Percentiles rank a stretch among this genome's conserved stretches.
phyloP scores from a whole-genome alignment of 2,329 filamentous ascomycete species.

The Chrysoporthe deuterocubensis region DNA sequence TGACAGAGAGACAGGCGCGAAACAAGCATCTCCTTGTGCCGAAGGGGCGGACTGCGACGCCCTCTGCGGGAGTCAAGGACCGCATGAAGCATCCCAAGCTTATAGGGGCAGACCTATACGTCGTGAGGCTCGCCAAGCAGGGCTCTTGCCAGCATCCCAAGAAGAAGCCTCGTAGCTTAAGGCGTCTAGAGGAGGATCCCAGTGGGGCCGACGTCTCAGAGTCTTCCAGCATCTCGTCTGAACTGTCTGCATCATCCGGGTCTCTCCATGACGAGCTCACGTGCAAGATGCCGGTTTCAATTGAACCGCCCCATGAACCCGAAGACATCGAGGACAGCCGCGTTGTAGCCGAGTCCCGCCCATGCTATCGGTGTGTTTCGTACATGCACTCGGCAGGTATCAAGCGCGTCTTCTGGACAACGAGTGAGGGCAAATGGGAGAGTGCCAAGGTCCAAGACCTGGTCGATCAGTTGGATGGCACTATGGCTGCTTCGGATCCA shows the following conservation, averaged over 20 bases:
- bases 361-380: conserved; percentile 56
- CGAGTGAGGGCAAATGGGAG: conserved; percentile 51
- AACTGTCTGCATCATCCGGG: conserved; percentile 30
- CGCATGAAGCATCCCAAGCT: conserved; percentile 51
- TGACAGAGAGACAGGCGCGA: conserved; percentile 37
- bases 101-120: conserved; percentile 55
- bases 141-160: neutral
- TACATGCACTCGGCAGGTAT: conserved; percentile 57
- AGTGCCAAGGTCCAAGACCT: conserved; percentile 53
- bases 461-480: conserved; percentile 48
- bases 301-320: conserved; percentile 1
- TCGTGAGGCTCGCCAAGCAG: conserved; percentile 44
- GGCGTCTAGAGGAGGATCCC: neutral
- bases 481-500: conserved; percentile 26
- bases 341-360: conserved; percentile 43
- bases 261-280: conserved; percentile 55
- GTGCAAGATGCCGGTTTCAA: conserved; percentile 26
- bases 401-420: conserved; percentile 58
- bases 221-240: conserved; percentile 15
- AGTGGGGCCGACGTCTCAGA: neutral
- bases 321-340: neutral
- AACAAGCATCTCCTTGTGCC: conserved; percentile 29
- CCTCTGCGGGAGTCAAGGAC: conserved; percentile 36
- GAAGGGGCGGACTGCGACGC: conserved; percentile 13
- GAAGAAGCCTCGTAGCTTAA: neutral